phyloP scores from a whole-genome alignment of 495 filamentous ascomycete species.

The Cenococcum geophilum region DNA sequence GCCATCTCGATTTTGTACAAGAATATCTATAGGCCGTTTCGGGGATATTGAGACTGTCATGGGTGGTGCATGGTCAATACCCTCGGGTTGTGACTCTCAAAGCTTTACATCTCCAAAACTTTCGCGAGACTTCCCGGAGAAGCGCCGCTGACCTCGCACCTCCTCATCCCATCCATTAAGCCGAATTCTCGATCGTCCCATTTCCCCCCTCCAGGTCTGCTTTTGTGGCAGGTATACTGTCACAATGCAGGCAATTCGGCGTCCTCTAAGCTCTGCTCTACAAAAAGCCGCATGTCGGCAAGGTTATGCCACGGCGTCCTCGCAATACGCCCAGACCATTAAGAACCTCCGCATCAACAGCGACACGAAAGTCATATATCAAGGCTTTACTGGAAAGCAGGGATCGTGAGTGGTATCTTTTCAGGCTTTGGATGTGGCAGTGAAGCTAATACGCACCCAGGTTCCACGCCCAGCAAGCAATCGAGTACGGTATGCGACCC shows the following conservation, averaged over 20 bases:
- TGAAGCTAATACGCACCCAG: conserved; percentile 49
- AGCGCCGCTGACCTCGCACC: conserved; percentile 6
- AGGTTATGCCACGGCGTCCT: conserved; percentile 60
- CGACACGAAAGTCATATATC: conserved; percentile 91
- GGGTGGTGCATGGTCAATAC: not conserved
- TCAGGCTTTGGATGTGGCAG: not conserved
- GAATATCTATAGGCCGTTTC: not conserved
- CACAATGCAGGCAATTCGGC: conserved; percentile 40
- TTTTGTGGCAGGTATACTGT: conserved; percentile 23
- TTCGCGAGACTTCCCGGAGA: not conserved
- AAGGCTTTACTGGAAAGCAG: conserved; percentile 98
- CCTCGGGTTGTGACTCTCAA: conserved; percentile 6
- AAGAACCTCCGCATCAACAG: conserved; percentile 86
- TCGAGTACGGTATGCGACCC: conserved; percentile 77
- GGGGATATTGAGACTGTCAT: not conserved
- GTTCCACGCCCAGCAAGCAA: conserved; percentile 92
- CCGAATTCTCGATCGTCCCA: conserved; percentile 8
- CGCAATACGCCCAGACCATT: conserved; percentile 73
- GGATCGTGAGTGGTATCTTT: conserved; percentile 70
- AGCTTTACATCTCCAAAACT: not conserved
- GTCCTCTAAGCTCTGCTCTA: conserved; percentile 36
- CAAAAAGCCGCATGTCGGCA: conserved; percentile 48
- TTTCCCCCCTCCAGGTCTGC: conserved; percentile 8
- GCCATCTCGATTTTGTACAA: conserved; percentile 45
- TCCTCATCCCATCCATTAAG: conserved; percentile 9